These are phyloP conservation scores for Handroanthus guayacan DNA, from an alignment of 257 asterid genomes.

Conservation along the genomic window DNA sequence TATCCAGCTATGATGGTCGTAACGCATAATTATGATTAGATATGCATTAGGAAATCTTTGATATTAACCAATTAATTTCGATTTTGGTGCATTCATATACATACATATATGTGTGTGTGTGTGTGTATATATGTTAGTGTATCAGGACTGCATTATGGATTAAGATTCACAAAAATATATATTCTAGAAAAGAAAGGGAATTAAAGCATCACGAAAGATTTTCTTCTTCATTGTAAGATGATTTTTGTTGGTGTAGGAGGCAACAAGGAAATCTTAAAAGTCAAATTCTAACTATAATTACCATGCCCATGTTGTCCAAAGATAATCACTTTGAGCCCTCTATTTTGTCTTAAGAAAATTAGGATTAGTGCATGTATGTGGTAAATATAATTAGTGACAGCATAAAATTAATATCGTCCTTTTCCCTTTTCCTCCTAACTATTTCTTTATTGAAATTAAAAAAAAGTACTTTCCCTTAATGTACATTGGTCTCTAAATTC, in stretches of 20 bases:
- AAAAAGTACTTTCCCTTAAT: too few relatives aligned
- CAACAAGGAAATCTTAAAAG: slow-evolving; percentile 47
- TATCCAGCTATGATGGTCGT: neutral
- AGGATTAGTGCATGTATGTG: neutral
- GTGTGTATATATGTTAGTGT: neutral
- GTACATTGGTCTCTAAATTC: too few relatives aligned
- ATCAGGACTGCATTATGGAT: neutral
- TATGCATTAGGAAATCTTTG: slow-evolving; percentile 31
- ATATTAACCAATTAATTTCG: slow-evolving; percentile 1
- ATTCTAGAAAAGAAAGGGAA: slow-evolving; percentile 38
- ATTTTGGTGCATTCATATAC: too few relatives aligned
- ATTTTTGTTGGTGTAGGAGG: slow-evolving; percentile 41
- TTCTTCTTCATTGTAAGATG: slow-evolving; percentile 46
- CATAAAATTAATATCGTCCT: neutral
- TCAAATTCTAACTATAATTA: slow-evolving; percentile 48
- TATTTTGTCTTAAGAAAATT: neutral
- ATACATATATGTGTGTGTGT: too few relatives aligned
- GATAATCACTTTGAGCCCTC: slow-evolving; percentile 20
- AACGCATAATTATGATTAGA: slow-evolving; percentile 10
- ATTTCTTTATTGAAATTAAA: too few relatives aligned
- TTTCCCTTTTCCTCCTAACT: neutral
- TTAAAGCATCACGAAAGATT: slow-evolving; percentile 39
- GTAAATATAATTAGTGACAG: neutral
- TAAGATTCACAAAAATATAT: slow-evolving; percentile 1
- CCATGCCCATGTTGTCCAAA: slow-evolving; percentile 24